These are phyloP conservation scores for Aspergillus uvarum DNA, from an alignment of 2,329 filamentous ascomycete species.

Conservation along the genomic window DNA sequence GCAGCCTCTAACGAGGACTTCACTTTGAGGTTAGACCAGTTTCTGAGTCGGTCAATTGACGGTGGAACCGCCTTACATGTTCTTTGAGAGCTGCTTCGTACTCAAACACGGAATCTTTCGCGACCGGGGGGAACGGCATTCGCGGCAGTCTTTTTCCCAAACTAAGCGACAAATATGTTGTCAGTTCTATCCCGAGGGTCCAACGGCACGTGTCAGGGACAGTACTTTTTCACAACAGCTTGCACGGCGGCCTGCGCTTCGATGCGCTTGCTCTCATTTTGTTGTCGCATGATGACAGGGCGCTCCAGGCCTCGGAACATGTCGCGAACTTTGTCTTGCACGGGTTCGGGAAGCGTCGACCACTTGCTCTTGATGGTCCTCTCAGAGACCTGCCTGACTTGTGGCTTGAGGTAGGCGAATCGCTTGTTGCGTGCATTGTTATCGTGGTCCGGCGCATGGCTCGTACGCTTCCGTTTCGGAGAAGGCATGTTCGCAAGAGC, in stretches of 20 bases:
- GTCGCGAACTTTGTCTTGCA: conserved; percentile 44
- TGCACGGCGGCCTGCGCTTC: conserved; percentile 44
- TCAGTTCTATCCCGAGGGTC: not conserved
- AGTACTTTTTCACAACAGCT: conserved; percentile 45
- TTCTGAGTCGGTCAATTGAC: no score
- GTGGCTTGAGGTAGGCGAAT: conserved; percentile 43
- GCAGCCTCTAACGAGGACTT: conserved; percentile 41
- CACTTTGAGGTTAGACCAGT: conserved; percentile 13
- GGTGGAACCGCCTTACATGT: conserved; percentile 33
- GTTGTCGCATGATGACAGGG: conserved; percentile 44
- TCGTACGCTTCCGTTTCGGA: conserved; percentile 28
- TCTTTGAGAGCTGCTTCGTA: conserved; percentile 46
- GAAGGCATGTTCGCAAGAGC: conserved; percentile 18
- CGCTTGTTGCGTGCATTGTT: conserved; percentile 25
- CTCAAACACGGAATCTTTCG: conserved; percentile 45
- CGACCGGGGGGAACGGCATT: conserved; percentile 48
- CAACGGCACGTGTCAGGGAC: not conserved
- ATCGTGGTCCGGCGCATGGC: conserved; percentile 19
- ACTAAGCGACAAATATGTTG: conserved; percentile 21
- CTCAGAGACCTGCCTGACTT: conserved; percentile 43
- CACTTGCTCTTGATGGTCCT: conserved; percentile 48
- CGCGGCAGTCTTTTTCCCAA: conserved; percentile 43
- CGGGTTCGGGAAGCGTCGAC: conserved; percentile 44
- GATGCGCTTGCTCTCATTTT: conserved; percentile 44
- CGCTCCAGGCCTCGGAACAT: conserved; percentile 44